Evolutionary conservation across 106 monocot species (phyloP).

Genomic region (Dendrobium huoshanense): DNA sequence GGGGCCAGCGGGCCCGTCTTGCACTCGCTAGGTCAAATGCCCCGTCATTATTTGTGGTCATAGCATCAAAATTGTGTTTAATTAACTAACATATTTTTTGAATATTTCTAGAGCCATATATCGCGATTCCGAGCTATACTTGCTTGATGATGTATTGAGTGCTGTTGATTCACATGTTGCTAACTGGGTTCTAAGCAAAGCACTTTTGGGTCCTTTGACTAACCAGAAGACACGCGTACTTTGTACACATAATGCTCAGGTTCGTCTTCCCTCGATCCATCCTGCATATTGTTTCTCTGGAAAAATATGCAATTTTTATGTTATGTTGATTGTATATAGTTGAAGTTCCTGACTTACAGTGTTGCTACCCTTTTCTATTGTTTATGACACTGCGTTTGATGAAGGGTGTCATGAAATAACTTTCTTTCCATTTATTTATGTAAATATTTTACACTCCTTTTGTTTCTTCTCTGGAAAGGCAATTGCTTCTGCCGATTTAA

Average conservation of each 20-base stretch:
- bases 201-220: conserved; percentile 65
- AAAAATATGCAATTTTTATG: neutral
- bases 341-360: neutral
- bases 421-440: neutral
- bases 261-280: conserved; percentile 21
- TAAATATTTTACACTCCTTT: neutral
- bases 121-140: conserved; percentile 65
- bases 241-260: conserved; percentile 93
- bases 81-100: neutral
- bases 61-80: neutral
- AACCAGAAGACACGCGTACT: conserved; percentile 69
- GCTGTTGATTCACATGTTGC: conserved; percentile 99
- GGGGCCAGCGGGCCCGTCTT: conserved; percentile 86
- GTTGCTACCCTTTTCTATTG: neutral
- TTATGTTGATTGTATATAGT: neutral
- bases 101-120: conserved; percentile 74
- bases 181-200: conserved; percentile 65
- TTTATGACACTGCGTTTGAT: neutral
- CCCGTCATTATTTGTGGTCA: neutral
- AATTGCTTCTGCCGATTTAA: conserved; percentile 77
- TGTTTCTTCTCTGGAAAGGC: conserved; percentile 45
- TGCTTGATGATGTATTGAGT: conserved; percentile 95
- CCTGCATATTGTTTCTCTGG: neutral
- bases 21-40: conserved; percentile 74
- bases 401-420: neutral